phyloP scores from a whole-genome alignment of 2,329 filamentous ascomycete genomes.

The Scolecobasidium constrictum region DNA sequence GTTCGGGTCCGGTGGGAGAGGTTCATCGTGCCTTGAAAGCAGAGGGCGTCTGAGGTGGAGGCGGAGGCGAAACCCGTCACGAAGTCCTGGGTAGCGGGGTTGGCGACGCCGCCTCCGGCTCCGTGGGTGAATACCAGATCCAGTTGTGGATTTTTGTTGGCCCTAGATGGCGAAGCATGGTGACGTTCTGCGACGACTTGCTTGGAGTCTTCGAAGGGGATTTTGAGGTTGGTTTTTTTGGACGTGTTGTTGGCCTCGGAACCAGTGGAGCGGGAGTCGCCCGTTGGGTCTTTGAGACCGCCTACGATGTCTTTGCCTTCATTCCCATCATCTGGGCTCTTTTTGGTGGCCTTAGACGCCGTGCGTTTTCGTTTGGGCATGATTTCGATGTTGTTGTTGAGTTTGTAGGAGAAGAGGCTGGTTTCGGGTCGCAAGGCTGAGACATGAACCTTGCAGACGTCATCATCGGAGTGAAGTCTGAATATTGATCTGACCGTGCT shows the following conservation, averaged over 20 bases:
- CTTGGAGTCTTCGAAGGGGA: not conserved
- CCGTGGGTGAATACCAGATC: constrained; percentile 34
- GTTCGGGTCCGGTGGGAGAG: constrained; percentile 24
- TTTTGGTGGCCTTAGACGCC: not conserved
- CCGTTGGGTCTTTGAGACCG: not conserved
- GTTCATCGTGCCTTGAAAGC: constrained; percentile 32
- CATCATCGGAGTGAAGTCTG: too few relatives aligned
- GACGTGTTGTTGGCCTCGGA: not conserved
- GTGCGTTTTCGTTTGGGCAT: too few relatives aligned
- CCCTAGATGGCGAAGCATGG: too few relatives aligned
- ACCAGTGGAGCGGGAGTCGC: not conserved
- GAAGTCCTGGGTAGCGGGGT: constrained; percentile 28
- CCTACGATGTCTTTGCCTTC: not conserved
- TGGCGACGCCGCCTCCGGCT: constrained; percentile 30
- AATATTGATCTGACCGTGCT: too few relatives aligned
- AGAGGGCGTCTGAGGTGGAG: constrained; percentile 15
- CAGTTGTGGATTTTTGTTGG: not conserved
- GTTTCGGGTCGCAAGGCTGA: too few relatives aligned
- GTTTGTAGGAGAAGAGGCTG: too few relatives aligned
- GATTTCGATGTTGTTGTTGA: too few relatives aligned
- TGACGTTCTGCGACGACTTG: not conserved
- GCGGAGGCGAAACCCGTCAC: constrained; percentile 23
- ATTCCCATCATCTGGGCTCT: not conserved
- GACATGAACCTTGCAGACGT: too few relatives aligned
- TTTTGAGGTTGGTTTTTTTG: not conserved